These are phyloP conservation scores for Trichophyton verrucosum DNA, from an alignment of 2,329 filamentous ascomycete genomes.

Conservation along the genomic window DNA sequence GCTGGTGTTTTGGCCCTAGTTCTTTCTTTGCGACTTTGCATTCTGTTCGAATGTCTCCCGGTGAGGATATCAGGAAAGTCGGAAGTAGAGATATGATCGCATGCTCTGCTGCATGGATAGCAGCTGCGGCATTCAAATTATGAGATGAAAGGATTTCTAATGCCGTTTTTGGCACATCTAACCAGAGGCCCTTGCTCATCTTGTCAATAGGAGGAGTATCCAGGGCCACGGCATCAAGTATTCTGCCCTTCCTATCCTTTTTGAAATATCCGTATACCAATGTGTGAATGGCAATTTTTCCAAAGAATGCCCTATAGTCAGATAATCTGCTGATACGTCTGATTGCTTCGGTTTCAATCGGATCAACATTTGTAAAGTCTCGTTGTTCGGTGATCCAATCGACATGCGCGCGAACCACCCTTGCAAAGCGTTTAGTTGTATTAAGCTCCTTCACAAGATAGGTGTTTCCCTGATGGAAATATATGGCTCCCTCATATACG, in stretches of 20 bases:
- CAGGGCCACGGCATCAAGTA: slow-evolving; percentile 83
- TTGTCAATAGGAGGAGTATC: slow-evolving; percentile 85
- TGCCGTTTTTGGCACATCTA: slow-evolving; percentile 70
- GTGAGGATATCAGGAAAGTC: slow-evolving; percentile 78
- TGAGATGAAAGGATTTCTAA: slow-evolving; percentile 64
- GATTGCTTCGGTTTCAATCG: slow-evolving; percentile 80
- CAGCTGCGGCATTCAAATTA: slow-evolving; percentile 68
- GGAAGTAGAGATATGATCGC: slow-evolving; percentile 77
- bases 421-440: slow-evolving; percentile 67
- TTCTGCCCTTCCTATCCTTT: slow-evolving; percentile 69
- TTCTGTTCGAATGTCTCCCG: slow-evolving; percentile 85
- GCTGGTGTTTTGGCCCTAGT: slow-evolving; percentile 35
- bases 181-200: slow-evolving; percentile 83
- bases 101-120: slow-evolving; percentile 91
- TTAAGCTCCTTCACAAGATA: slow-evolving; percentile 86
- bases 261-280: slow-evolving; percentile 97
- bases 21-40: slow-evolving; percentile 86
- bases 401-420: slow-evolving; percentile 77
- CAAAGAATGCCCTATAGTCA: slow-evolving; percentile 64
- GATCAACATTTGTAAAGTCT: slow-evolving; percentile 89
- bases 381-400: slow-evolving; percentile 92
- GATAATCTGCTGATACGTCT: slow-evolving; percentile 52
- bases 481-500: slow-evolving; percentile 93
- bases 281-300: slow-evolving; percentile 71
- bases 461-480: slow-evolving; percentile 85